These are phyloP conservation scores for Penicillium sp. DNA, from an alignment of 2,329 filamentous ascomycete genomes.

Conservation along the genomic window DNA sequence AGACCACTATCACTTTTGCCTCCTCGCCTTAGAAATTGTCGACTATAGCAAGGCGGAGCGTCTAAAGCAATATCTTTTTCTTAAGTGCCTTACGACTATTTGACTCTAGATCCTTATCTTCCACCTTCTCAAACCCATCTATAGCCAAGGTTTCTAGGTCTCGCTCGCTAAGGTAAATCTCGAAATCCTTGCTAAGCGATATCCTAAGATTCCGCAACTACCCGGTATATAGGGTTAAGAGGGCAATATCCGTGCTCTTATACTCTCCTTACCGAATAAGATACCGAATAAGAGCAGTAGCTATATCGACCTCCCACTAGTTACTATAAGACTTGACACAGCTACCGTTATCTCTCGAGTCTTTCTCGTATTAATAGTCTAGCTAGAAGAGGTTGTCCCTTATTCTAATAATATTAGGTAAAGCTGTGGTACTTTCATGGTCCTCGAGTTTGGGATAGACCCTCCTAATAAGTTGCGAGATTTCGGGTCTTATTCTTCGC, in stretches of 20 bases:
- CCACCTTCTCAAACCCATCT: not conserved
- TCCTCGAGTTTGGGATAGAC: slow-evolving; percentile 10
- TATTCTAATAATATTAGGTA: slow-evolving; percentile 12
- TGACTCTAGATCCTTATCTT: not conserved
- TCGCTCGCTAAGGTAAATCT: slow-evolving; percentile 6
- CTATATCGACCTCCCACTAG: slow-evolving; percentile 20
- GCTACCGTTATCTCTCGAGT: slow-evolving; percentile 5
- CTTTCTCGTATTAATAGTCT: slow-evolving; percentile 14
- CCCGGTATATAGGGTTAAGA: slow-evolving; percentile 19
- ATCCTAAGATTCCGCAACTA: slow-evolving; percentile 13
- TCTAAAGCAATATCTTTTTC: slow-evolving; percentile 11
- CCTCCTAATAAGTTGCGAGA: slow-evolving; percentile 4
- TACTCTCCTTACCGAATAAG: slow-evolving; percentile 21
- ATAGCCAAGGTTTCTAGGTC: slow-evolving; percentile 5
- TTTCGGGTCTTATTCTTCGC: slow-evolving; percentile 12
- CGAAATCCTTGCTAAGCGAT: slow-evolving; percentile 3
- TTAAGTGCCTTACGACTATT: not conserved
- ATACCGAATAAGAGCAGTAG: slow-evolving; percentile 18
- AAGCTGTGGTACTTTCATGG: not conserved
- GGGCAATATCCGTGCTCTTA: slow-evolving; percentile 18
- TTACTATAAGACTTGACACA: slow-evolving; percentile 15
- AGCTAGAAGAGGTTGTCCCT: slow-evolving; percentile 20
- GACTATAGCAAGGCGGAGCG: slow-evolving; percentile 52
- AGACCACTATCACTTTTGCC: slow-evolving; percentile 62
- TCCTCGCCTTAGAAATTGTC: slow-evolving; percentile 74